These are phyloP conservation scores for Lotmaria passim DNA, from an alignment of 208 protist species.

Conservation along the genomic window DNA sequence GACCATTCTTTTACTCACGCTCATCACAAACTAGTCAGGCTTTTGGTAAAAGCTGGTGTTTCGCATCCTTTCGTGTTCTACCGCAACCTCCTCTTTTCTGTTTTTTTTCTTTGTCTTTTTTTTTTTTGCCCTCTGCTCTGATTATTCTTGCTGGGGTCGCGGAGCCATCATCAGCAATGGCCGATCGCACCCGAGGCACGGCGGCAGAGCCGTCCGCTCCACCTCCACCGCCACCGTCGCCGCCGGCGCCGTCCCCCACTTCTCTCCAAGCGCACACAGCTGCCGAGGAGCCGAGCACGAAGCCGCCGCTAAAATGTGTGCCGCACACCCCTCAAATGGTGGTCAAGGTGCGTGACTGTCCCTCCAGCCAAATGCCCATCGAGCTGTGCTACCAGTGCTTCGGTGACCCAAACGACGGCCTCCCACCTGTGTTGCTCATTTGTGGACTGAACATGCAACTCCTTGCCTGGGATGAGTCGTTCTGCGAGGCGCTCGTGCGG, in stretches of 20 bases:
- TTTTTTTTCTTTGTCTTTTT: conserved; percentile 18
- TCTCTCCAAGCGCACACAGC: neutral
- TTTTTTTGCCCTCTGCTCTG: neutral
- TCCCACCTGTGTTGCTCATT: conserved; percentile 62
- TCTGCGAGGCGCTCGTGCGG: conserved; percentile 71
- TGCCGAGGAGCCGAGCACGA: neutral
- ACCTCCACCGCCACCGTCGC: too few species aligned
- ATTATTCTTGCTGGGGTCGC: neutral
- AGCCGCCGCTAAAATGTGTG: conserved; percentile 2
- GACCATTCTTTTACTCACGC: conserved; percentile 9
- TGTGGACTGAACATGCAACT: conserved; percentile 85
- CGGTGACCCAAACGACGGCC: conserved; percentile 45
- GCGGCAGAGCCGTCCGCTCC: too few species aligned
- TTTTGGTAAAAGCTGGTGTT: too few species aligned
- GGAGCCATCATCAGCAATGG: too few species aligned
- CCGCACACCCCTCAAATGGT: conserved; percentile 53
- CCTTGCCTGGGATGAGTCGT: conserved; percentile 75
- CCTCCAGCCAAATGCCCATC: conserved; percentile 48
- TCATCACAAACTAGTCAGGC: too few species aligned
- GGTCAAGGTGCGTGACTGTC: conserved; percentile 69
- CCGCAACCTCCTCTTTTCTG: neutral
- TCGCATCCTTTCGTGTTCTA: neutral
- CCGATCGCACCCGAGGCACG: too few species aligned
- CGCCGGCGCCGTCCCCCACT: too few species aligned
- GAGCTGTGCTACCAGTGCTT: conserved; percentile 83